Evolutionary conservation across 495 filamentous ascomycete species (phyloP).

Genomic region (Neurospora sp.): DNA sequence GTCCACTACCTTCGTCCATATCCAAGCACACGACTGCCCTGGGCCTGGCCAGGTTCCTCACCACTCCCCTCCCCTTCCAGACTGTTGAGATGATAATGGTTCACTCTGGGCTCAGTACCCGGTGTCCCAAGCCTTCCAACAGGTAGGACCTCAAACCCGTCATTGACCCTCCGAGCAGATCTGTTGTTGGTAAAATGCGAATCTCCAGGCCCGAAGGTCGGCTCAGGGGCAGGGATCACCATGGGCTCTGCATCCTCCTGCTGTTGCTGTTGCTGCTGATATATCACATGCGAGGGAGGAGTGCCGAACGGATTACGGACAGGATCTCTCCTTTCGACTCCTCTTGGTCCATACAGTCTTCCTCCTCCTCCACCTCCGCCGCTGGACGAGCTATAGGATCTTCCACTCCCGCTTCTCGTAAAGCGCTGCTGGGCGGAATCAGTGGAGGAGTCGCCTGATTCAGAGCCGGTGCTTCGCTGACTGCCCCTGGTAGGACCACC

Average conservation of each 20-base stretch:
- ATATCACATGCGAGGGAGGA: neutral
- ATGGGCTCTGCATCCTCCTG: neutral
- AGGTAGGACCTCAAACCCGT: constrained; percentile 50
- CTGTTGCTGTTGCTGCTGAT: neutral
- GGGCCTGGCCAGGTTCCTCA: constrained; percentile 4
- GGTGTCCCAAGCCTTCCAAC: constrained; percentile 40
- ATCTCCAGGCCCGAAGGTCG: constrained; percentile 28
- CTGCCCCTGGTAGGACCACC: constrained; percentile 1
- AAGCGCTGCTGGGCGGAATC: constrained; percentile 14
- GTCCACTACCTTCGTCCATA: neutral
- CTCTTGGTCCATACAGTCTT: neutral
- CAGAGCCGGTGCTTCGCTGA: constrained; percentile 23
- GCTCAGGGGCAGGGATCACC: constrained; percentile 8
- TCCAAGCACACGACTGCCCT: neutral
- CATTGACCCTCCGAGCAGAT: constrained; percentile 44
- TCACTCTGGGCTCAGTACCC: neutral
- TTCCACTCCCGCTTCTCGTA: constrained; percentile 10
- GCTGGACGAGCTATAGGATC: constrained; percentile 15
- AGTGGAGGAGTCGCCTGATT: constrained; percentile 19
- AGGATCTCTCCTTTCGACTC: neutral
- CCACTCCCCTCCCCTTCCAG: neutral
- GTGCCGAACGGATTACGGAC: constrained; percentile 15
- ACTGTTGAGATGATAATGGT: neutral
- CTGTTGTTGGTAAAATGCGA: constrained; percentile 31
- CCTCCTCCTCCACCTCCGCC: neutral